Evolutionary conservation across 2,329 filamentous ascomycete genomes (phyloP).

Genomic region (Fonsecaea erecta): DNA sequence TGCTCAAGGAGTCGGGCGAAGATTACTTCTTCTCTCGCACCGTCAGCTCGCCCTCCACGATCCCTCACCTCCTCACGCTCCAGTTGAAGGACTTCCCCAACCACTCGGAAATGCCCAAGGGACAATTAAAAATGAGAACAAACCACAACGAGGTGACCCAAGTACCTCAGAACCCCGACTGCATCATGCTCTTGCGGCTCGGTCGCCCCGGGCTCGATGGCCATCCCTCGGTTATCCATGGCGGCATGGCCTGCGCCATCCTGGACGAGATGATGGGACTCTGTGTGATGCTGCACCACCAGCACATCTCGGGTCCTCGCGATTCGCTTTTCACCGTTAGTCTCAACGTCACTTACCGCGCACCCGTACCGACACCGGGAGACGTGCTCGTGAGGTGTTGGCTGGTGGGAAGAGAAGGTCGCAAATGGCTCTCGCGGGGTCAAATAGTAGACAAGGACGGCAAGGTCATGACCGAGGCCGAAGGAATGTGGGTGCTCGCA

Average conservation of each 20-base stretch:
- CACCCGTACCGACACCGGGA: slow-evolving; percentile 34
- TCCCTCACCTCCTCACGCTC: slow-evolving; percentile 49
- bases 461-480: slow-evolving; percentile 35
- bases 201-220: slow-evolving; percentile 46
- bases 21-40: slow-evolving; percentile 50
- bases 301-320: slow-evolving; percentile 27
- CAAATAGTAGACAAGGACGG: slow-evolving; percentile 37
- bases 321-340: slow-evolving; percentile 36
- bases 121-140: slow-evolving; percentile 26
- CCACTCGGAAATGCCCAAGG: slow-evolving; percentile 35
- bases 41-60: slow-evolving; percentile 46
- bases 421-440: slow-evolving; percentile 35
- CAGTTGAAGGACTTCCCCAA: slow-evolving; percentile 41
- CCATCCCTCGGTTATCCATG: slow-evolving; percentile 48
- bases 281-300: slow-evolving; percentile 42
- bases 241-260: slow-evolving; percentile 48
- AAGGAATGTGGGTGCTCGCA: slow-evolving; percentile 36
- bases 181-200: slow-evolving; percentile 46
- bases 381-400: slow-evolving; percentile 35
- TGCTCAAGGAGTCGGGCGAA: slow-evolving; percentile 48
- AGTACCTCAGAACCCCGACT: slow-evolving; percentile 42
- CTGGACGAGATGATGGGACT: slow-evolving; percentile 53
- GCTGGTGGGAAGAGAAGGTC: slow-evolving; percentile 34
- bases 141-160: slow-evolving; percentile 26
- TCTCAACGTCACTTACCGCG: slow-evolving; percentile 36